Evolutionary conservation across 2,329 filamentous ascomycete genomes (phyloP), one percentile per base, ranked within the genome.

Genomic region (Scytalidium lignicola): DNA sequence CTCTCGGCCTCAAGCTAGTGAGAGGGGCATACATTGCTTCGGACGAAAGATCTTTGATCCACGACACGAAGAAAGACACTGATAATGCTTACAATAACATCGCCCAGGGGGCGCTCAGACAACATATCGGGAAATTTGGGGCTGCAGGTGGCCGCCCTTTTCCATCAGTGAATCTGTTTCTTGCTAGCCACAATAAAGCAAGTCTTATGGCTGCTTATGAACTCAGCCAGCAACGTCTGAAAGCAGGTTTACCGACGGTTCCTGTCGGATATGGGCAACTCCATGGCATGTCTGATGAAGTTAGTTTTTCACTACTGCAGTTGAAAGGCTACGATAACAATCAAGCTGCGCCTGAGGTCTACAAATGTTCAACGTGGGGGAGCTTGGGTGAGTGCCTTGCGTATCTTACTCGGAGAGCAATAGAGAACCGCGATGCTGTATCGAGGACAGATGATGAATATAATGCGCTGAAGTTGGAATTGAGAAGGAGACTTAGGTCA

Each of bases 221-320:
- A 19, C 69, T 82, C 22, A 70, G 77, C 29, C 53, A 48, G n/a
- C 26, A 43, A 2, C 53, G 73, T 73, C 62, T 69, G 61, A 63
- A 64, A 53, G 60, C 67, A 2, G 64, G 67, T n/a, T 62, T 65
- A 42, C 60, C 63, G 21, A 65, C 65, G 7, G 65, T 65, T 1
- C 69, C 74, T 44, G 65, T 75, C 3, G 70, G 71, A 2, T 89
- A 87, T 65, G 86, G 86, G 7, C 90, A 95, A 70, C 78, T 96
- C 1, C 86, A 91, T 71, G 90, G 90, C 45, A 96, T 96, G 91
- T 91, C 91, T 1, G 91, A 96, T 59, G 90, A 96, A 64, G 82
- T 96, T 48, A 90, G 85, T 65, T 83, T 79, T 63, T 75, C 49
- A 9, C 23, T 58, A 2, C 26, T 58, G 13, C 54, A 81, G 63